Base-by-base conservation (phyloP, 352 stramenopile species). In the Phytophthora cactorum region DNA sequence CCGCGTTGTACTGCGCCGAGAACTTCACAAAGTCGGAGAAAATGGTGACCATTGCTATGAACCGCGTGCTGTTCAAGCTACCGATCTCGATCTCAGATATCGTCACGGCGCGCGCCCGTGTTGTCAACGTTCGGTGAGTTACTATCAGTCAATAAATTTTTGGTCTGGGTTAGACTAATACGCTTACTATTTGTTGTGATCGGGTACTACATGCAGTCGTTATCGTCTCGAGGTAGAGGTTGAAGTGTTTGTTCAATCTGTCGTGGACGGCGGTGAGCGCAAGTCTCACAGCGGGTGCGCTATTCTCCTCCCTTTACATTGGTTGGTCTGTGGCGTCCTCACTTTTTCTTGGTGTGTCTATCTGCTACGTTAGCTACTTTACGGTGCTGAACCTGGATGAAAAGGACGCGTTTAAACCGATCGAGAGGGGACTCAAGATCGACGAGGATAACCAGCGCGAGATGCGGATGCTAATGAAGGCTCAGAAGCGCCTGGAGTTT, bases 21-120 rank as follows among this genome's bases (percentile, higher is more conserved):
- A 89, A 81, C 46, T 92, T 91, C 46, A 86, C 82, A 6, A 90
- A 89, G 53, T 91, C 82, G 70, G 79, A 88, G 57, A 81, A 80
- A 59, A 92, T 92, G 81, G 82, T 87, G 39, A 92, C 84, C 4
- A 84, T 91, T 63, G 70, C 82, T 14, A 90, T 92, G 82, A 90
- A 92, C 64, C 84, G 84, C 62, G 70, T 90, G 64, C 60, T 83
- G 17, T 92, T 92, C 56, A 90, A 88, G 62, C 71, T 90, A 38
- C 84, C 82, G 29, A 90, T 92, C 41, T 76, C 66, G 4, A 56
- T 73, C 29, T 66, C 75, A 3, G 82, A 92, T 52, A 64, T 92
- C 38, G 74, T 92, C 31, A 90, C 74, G 22, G 73, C 89, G 50
- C 81, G 81, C 27, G 82, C 84, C 2, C 82, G 80, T 41, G 77